Base-by-base conservation (phyloP, 2,329 filamentous ascomycete species). In the Arachnopeziza araneosa region DNA sequence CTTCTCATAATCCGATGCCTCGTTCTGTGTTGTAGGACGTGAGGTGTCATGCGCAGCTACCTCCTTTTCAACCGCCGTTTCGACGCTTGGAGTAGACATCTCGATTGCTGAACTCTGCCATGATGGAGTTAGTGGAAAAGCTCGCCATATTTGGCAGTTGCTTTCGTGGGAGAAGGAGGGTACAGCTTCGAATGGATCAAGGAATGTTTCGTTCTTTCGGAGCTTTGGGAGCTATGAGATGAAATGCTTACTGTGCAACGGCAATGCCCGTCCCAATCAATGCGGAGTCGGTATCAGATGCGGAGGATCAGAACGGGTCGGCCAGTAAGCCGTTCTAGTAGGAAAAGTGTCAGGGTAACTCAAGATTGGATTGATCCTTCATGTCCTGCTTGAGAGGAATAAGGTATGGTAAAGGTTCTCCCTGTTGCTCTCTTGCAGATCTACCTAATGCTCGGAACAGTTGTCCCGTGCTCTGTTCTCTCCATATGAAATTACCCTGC, bases 1-100 rank as follows among this genome's bases (percentile, higher is more conserved):
- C 49, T 64, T 63, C 49, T 66, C 63, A n/a, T 50, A 50, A 26
- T 63, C 59, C 21, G 60, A 57, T 14, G 52, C 36, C 36, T 44
- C 36, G 17, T 30, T 30, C 26, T 44, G 36, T 19, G 36, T 44
- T 44, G 36, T 44, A 3, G 36, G 36, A 19, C 36, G 36, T 19
- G 36, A 44, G 36, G 26, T 30, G 26, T 30, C 26, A 30, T 30
- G 26, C 26, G 26, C 26, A 9, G 26, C 26, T 30, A 30, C 26
- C 26, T 44, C 36, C 36, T 44, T 44, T 4, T 44, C 36, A 6
- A 44, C 36, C 12, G 36, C 36, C 17, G 36, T 44, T 19, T 44
- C 36, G 12, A 44, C 36, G 36, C 36, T 44, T 2, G 36, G 3
- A 3, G 36, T 44, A 19, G 36, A 5, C 36, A 44, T 44, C 36